phyloP scores from a whole-genome alignment of 352 stramenopile genomes.

The Phytophthora cactorum region DNA sequence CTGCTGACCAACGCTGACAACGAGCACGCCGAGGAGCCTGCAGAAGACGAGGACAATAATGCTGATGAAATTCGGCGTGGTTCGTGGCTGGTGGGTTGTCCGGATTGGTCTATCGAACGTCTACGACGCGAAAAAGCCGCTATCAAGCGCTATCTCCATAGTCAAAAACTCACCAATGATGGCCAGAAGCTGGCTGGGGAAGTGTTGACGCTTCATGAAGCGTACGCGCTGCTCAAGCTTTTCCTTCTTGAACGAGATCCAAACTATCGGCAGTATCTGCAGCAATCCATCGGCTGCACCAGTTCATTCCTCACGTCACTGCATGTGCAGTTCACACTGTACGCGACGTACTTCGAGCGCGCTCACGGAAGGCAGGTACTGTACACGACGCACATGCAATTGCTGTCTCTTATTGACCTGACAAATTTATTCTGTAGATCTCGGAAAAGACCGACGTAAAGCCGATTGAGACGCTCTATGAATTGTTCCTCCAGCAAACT shows the following conservation, averaged over 20 bases:
- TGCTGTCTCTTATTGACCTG: slow-evolving; percentile 19
- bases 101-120: slow-evolving; percentile 38
- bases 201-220: slow-evolving; percentile 33
- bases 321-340: slow-evolving; percentile 60
- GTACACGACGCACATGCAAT: neutral
- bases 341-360: slow-evolving; percentile 61
- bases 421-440: slow-evolving; percentile 34
- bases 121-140: slow-evolving; percentile 41
- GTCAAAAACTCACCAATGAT: neutral
- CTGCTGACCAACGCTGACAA: neutral
- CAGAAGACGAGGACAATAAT: slow-evolving; percentile 19
- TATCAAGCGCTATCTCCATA: slow-evolving; percentile 41
- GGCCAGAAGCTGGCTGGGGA: slow-evolving; percentile 4
- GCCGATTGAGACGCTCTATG: slow-evolving; percentile 47
- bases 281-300: slow-evolving; percentile 13
- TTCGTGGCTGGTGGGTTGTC: slow-evolving; percentile 39
- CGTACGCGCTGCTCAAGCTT: slow-evolving; percentile 66
- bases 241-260: slow-evolving; percentile 47
- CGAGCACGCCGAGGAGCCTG: neutral
- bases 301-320: slow-evolving; percentile 35
- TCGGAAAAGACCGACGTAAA: slow-evolving; percentile 33
- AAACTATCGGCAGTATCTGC: slow-evolving; percentile 19
- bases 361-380: slow-evolving; percentile 47
- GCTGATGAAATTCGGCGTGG: slow-evolving; percentile 7
- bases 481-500: slow-evolving; percentile 32